Evolutionary conservation across 2,329 filamentous ascomycete species (phyloP).

Genomic region (Coleophoma eucalyptorum): DNA sequence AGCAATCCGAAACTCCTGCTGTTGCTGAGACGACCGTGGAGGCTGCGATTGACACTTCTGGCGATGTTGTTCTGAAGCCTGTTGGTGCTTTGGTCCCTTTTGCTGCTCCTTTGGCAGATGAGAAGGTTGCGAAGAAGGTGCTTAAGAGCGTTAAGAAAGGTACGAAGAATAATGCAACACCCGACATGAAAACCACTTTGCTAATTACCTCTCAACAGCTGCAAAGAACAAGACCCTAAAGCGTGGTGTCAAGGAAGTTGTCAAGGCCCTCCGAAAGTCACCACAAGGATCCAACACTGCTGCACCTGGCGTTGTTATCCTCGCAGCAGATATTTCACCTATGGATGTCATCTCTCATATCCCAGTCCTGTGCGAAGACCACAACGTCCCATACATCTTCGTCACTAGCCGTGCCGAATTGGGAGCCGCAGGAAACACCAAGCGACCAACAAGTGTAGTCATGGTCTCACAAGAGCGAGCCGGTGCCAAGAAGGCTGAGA

Average conservation of each 20-base stretch:
- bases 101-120: conserved; percentile 74
- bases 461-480: conserved; percentile 68
- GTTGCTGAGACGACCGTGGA: conserved; percentile 31
- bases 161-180: conserved; percentile 12
- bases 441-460: conserved; percentile 93
- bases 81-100: conserved; percentile 73
- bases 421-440: conserved; percentile 88
- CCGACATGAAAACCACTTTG: conserved; percentile 3
- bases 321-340: conserved; percentile 95
- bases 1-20: conserved; percentile 45
- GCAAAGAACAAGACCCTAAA: conserved; percentile 95
- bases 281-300: conserved; percentile 62
- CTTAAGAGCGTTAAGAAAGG: conserved; percentile 62
- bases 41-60: conserved; percentile 32
- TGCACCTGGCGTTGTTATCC: conserved; percentile 74
- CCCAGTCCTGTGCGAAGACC: conserved; percentile 95
- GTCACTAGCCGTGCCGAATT: conserved; percentile 90
- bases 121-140: conserved; percentile 68
- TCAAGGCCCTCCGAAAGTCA: conserved; percentile 96
- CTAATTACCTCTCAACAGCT: conserved; percentile 50
- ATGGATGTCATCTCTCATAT: conserved; percentile 99
- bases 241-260: conserved; percentile 97
- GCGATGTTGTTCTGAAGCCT: conserved; percentile 37
- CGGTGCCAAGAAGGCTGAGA: conserved; percentile 31
- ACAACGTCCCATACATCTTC: conserved; percentile 95